Percentiles rank a stretch among this genome's conserved stretches.
Conservation (phyloP, 2,329 filamentous ascomycete genomes). For the Curvularia sp. region DNA sequence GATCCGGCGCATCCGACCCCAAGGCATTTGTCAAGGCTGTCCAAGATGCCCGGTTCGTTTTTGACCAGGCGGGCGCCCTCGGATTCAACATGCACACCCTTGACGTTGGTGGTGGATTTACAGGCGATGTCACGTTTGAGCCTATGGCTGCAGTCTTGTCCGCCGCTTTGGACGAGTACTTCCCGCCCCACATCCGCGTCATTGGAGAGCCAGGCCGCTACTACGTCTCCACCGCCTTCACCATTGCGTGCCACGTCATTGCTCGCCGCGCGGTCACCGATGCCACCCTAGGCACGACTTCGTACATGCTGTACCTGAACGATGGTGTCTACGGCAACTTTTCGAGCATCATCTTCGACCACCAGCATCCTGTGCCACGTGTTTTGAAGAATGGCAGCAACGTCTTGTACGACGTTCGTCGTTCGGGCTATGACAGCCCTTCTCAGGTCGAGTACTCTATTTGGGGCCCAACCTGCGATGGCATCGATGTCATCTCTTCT, state of each 20-base stretch:
- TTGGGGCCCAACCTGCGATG: slow-evolving; percentile 98
- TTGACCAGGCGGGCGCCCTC: slow-evolving; percentile 78
- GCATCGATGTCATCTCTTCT: slow-evolving; percentile 91
- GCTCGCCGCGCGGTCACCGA: slow-evolving; percentile 88
- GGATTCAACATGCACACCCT: slow-evolving; percentile 86
- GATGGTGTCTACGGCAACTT: slow-evolving; percentile 99
- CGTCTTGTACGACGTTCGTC: slow-evolving; percentile 60
- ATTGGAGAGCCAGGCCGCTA: slow-evolving; percentile 97
- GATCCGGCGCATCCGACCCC: slow-evolving; percentile 95
- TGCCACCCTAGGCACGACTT: slow-evolving; percentile 68
- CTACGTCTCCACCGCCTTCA: slow-evolving; percentile 93
- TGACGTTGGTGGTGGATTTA: slow-evolving; percentile 94
- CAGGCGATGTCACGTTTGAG: slow-evolving; percentile 89
- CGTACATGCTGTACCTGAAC: slow-evolving; percentile 97
- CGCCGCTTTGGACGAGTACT: slow-evolving; percentile 82
- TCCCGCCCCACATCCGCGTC: slow-evolving; percentile 81
- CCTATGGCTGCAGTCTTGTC: slow-evolving; percentile 83
- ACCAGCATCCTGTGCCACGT: slow-evolving; percentile 87
- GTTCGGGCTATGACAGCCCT: slow-evolving; percentile 55
- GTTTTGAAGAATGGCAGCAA: slow-evolving; percentile 71
- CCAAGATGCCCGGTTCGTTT: slow-evolving; percentile 84
- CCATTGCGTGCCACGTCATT: slow-evolving; percentile 93
- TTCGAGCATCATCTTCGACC: slow-evolving; percentile 98
- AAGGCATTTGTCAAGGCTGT: slow-evolving; percentile 89
- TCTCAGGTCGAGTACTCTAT: slow-evolving; percentile 82